Conservation (phyloP, 75 land plant genomes). For the Chamaecyparis obtusa region DNA sequence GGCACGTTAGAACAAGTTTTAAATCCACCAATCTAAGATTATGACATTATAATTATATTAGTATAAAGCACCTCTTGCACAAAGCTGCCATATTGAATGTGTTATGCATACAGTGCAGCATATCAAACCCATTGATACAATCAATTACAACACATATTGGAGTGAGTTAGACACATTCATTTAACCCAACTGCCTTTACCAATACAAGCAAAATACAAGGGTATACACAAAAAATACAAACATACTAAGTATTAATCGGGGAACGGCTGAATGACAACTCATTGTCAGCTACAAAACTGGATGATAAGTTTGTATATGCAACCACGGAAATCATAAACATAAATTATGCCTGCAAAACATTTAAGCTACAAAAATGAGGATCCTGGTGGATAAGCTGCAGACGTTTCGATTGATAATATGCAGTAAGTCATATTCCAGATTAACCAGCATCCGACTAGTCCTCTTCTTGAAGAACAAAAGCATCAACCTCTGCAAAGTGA, state of each 20-base stretch:
- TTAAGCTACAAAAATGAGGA: not conserved
- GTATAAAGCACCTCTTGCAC: not conserved
- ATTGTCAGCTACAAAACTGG: not conserved
- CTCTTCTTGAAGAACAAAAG: slow-evolving; percentile 9
- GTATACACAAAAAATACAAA: not conserved
- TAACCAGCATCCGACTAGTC: not conserved
- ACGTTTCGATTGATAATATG: not conserved
- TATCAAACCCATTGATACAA: not conserved
- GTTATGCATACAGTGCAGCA: not conserved
- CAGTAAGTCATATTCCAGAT: not conserved
- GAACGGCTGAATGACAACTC: not conserved
- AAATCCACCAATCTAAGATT: not conserved
- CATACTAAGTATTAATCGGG: not conserved
- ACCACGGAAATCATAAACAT: not conserved
- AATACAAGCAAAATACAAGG: not conserved
- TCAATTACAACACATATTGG: not conserved
- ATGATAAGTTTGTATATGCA: not conserved
- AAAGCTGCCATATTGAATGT: not conserved
- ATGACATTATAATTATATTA: not conserved
- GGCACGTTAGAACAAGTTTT: not conserved
- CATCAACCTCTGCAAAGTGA: slow-evolving; percentile 12
- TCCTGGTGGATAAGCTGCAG: not conserved
- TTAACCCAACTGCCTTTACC: not conserved
- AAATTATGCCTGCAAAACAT: not conserved
- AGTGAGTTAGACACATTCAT: not conserved